Conservation (phyloP, 2,329 filamentous ascomycete genomes). For the Meredithiella fracta region DNA sequence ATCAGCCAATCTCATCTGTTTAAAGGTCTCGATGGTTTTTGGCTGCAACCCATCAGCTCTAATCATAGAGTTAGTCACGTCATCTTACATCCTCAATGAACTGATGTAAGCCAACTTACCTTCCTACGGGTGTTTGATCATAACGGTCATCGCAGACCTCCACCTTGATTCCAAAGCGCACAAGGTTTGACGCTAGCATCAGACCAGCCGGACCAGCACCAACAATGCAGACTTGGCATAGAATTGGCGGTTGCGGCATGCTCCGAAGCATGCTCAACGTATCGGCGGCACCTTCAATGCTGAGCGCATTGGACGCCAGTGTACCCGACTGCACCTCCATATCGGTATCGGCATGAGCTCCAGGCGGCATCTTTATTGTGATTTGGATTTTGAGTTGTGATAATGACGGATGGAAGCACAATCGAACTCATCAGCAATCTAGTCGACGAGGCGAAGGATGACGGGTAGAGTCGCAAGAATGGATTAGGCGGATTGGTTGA, state of each 20-base stretch:
- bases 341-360: constrained; percentile 22
- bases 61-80: constrained; percentile 11
- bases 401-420: too few relatives aligned
- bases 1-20: constrained; percentile 58
- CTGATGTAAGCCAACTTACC: constrained; percentile 19
- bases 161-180: constrained; percentile 48
- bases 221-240: constrained; percentile 34
- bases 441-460: neutral
- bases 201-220: constrained; percentile 40
- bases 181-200: constrained; percentile 39
- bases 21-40: constrained; percentile 62
- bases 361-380: constrained; percentile 21
- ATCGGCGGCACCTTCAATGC: constrained; percentile 25
- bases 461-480: neutral
- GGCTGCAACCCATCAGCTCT: constrained; percentile 59
- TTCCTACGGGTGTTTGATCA: constrained; percentile 50
- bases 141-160: constrained; percentile 52
- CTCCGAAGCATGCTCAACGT: constrained; percentile 33
- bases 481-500: neutral
- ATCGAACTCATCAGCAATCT: too few relatives aligned
- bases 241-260: constrained; percentile 29
- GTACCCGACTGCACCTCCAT: constrained; percentile 19
- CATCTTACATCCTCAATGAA: neutral
- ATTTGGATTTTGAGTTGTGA: too few relatives aligned
- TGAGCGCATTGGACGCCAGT: constrained; percentile 18